These are phyloP conservation scores for Backusella australiensis DNA, from an alignment of 192 early-diverging fungal genomes.

Conservation along the genomic window DNA sequence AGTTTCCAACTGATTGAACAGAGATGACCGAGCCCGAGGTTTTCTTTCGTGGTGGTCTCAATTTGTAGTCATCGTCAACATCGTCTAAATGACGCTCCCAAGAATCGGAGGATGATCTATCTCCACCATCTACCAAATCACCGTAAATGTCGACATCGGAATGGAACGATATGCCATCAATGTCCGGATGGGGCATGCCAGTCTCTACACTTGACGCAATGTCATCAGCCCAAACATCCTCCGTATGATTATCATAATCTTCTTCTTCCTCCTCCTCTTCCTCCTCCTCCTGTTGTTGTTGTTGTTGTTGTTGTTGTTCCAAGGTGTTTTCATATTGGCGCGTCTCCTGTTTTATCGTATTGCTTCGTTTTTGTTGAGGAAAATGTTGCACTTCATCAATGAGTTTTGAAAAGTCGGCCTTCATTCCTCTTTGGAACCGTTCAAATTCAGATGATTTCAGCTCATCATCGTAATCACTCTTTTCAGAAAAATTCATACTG, in stretches of 20 bases:
- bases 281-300: not conserved
- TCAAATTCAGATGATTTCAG: not conserved
- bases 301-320: not conserved
- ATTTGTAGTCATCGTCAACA: not conserved
- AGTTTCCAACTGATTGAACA: not conserved
- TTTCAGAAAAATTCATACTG: not conserved
- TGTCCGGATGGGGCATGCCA: not conserved
- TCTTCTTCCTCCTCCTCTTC: not conserved
- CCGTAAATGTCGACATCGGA: not conserved
- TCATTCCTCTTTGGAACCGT: not conserved
- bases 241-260: not conserved
- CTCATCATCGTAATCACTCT: not conserved
- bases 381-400: not conserved
- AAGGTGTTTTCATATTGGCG: not conserved
- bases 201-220: not conserved
- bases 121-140: not conserved
- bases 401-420: not conserved
- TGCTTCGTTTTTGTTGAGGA: not conserved
- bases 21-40: not conserved
- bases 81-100: slow-evolving; percentile 1
- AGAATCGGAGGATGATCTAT: not conserved
- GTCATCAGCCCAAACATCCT: not conserved
- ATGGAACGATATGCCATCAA: not conserved
- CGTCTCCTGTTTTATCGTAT: not conserved
- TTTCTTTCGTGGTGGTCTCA: not conserved